These are phyloP conservation scores for Fusarium fujikuroi DNA, from an alignment of 2,329 filamentous ascomycete species.

Conservation along the genomic window DNA sequence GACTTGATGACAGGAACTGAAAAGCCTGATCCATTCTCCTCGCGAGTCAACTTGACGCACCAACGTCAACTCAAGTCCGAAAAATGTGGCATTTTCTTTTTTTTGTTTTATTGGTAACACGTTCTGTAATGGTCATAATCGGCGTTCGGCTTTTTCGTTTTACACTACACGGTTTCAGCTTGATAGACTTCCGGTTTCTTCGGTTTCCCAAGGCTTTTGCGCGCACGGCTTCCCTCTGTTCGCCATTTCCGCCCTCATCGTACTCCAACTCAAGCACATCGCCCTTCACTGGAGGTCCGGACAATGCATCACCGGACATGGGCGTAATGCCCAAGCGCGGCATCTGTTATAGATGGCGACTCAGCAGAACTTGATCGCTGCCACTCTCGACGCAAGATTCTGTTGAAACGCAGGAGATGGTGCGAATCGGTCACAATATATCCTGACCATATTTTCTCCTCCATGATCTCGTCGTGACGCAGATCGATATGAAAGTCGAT, in stretches of 20 bases:
- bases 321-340: conserved; percentile 4
- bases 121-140: conserved; percentile 50
- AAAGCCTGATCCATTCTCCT: not conserved
- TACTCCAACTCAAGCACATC: not conserved
- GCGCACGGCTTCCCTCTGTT: not conserved
- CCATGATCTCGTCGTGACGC: not conserved
- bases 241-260: not conserved
- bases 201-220: conserved; percentile 29
- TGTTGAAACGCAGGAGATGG: conserved; percentile 21
- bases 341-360: conserved; percentile 21
- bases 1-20: conserved; percentile 23
- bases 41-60: not conserved
- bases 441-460: conserved; percentile 16
- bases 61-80: not conserved
- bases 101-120: conserved; percentile 44
- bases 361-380: conserved; percentile 1
- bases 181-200: conserved; percentile 43
- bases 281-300: not conserved
- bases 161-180: conserved; percentile 41
- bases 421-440: conserved; percentile 11
- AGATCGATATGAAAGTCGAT: conserved; percentile 3
- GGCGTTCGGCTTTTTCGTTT: conserved; percentile 45
- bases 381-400: conserved; percentile 31
- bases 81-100: conserved; percentile 27
- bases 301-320: not conserved